A percentile compares a stretch with the other conserved stretches of the same genome.
Evolutionary conservation across 352 stramenopile genomes (phyloP).

Genomic region (Aphanomyces astaci): DNA sequence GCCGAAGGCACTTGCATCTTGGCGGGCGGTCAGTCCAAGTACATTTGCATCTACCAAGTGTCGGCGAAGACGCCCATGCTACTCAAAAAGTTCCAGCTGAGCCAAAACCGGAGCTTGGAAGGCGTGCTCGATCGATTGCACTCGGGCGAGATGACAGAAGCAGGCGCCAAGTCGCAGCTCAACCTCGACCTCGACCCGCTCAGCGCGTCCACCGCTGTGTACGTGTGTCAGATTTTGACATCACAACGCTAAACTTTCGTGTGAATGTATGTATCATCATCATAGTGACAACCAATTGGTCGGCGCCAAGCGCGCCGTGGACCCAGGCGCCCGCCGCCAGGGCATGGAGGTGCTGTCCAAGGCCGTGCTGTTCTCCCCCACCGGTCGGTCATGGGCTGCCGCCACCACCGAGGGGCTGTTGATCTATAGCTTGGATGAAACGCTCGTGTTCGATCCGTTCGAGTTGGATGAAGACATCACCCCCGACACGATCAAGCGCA

Average conservation of each 20-base stretch:
- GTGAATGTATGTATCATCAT: too few species aligned
- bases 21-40: conserved; percentile 96
- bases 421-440: conserved; percentile 95
- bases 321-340: conserved; percentile 84
- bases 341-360: conserved; percentile 84
- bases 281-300: conserved; percentile 51
- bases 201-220: conserved; percentile 38
- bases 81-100: conserved; percentile 99
- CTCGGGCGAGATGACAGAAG: conserved; percentile 76
- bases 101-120: conserved; percentile 94
- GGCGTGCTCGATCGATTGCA: conserved; percentile 96
- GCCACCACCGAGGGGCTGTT: conserved; percentile 97
- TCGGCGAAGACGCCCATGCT: conserved; percentile 87
- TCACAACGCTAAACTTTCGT: not conserved
- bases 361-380: conserved; percentile 95
- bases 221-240: not conserved
- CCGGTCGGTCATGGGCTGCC: conserved; percentile 93
- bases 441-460: conserved; percentile 97
- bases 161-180: conserved; percentile 59
- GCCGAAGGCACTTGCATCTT: conserved; percentile 96
- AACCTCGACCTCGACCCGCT: conserved; percentile 66
- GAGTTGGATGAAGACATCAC: conserved; percentile 98
- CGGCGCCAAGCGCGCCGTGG: conserved; percentile 83
- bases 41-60: conserved; percentile 99
- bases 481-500: conserved; percentile 84